Evolutionary conservation across 2,329 filamentous ascomycete genomes (phyloP), one percentile per base, ranked within the genome.

Genomic region (Exophiala mesophila): DNA sequence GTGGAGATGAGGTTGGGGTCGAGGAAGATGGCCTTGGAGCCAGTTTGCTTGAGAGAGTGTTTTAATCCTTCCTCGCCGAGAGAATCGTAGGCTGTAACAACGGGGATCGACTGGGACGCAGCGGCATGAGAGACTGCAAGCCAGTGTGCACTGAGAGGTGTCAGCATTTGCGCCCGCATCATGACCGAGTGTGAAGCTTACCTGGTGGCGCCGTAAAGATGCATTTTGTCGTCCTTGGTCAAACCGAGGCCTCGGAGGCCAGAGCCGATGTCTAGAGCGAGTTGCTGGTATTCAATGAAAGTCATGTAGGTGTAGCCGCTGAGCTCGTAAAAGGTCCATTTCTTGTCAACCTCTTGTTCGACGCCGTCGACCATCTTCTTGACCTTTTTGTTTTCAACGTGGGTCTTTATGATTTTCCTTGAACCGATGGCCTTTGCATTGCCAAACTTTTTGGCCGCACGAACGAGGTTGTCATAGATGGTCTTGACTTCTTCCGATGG

Each of bases 311-410:
- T 73, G 70, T 85, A 95, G 36, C 73, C 71, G 49, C 83, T 82
- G 54, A 94, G 79, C 73, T 95, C 88, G 56, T 87, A 94, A 67
- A 82, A 94, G 39, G 82, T 81, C 88, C 88, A 95, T 64, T 90
- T 79, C 78, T 94, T 95, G 51, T 94, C 85, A 23, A 92, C 79
- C 68, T 89, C 78, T 52, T 75, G 72, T 64, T 88, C 76, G 62
- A 85, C 76, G 55, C 88, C 88, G 59, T 94, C 85, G 44, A 94
- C 71, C 37, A 87, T 74, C 76, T 94, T 95, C 74, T 88, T 84
- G 55, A 95, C 71, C 75, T 88, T 92, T 72, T 90, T 94, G 55
- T 77, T 82, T 72, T 95, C 88, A 57, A 78, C 78, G 66, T 94
- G 88, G 34, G 82, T 79, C 64, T 82, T 74, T 65, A 95, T 64